Base-by-base conservation (phyloP, 192 early-diverging fungal genomes). In the Coemansia sp. region DNA sequence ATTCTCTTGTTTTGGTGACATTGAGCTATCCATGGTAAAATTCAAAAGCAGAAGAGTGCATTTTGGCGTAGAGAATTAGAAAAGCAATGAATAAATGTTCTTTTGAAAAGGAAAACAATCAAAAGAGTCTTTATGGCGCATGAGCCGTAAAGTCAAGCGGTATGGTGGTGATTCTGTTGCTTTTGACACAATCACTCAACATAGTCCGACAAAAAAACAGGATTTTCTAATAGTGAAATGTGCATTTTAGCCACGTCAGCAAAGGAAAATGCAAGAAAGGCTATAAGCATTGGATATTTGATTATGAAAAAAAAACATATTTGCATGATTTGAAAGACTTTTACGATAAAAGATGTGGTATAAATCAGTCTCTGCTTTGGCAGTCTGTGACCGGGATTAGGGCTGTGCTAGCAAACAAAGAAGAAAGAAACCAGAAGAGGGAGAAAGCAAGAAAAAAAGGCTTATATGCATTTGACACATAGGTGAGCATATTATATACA, bases 1-100 rank as follows among this genome's bases (percentile, higher is more conserved):
- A 10, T 49, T 54, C n/a, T 83, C 80, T 21, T 75, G 16, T 57
- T 83, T 83, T 57, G 80, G 72, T 38, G 80, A 83, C 72, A 83
- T 72, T 45, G 81, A 70, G 43, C 76, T 83, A 83, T 39, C 49
- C 5, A 43, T 43, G 9, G 32, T 5, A 63, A 21, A 69, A 60
- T 16, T 32, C 3, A 56, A 37, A 26, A 32, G 19, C 32, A 57
- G 44, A 56, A 26, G 63, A 9, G 39, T 48, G 47, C 11, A n/a
- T 15, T 15, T 48, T 15, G 47, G n/a, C 11, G 47, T 48, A n/a
- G n/a, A 48, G 47, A n/a, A 11, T 48, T 11, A 15, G 26, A 41
- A 16, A 40, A 16, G 13, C 5, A 23, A 12, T 54, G 21, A 26
- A 23, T 54, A 23, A 15, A 54, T 26, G 1, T 6, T 9, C n/a